Evolutionary conservation across 441 rosid genomes (phyloP).

Genomic region (Adansonia madagascariensis): DNA sequence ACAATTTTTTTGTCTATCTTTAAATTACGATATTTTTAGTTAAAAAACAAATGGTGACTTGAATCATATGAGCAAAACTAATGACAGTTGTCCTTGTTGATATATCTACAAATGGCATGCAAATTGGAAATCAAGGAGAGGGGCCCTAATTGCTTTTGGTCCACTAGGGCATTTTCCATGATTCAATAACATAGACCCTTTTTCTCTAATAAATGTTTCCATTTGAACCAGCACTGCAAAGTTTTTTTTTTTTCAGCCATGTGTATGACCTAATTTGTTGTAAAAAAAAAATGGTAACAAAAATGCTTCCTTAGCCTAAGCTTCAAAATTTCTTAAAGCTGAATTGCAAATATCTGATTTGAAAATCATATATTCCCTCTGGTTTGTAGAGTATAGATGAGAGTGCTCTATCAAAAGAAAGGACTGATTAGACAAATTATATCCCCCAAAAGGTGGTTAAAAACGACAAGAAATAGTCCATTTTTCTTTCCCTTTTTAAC

Average conservation of each 20-base stretch:
- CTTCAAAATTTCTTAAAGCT: too few species aligned
- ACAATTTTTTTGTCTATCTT: too few species aligned
- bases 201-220: background rate
- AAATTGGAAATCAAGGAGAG: background rate
- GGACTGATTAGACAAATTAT: background rate
- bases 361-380: background rate
- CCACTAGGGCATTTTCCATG: background rate
- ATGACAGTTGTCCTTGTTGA: background rate
- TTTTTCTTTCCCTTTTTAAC: background rate
- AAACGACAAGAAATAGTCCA: background rate
- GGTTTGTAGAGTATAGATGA: background rate
- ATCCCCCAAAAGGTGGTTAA: background rate
- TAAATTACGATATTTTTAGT: too few species aligned
- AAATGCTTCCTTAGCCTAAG: background rate
- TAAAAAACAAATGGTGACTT: too few species aligned
- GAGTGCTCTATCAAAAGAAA: background rate
- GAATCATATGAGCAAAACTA: too few species aligned
- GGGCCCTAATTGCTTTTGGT: background rate
- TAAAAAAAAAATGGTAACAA: slow-evolving; percentile 4
- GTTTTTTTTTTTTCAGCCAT: too few species aligned
- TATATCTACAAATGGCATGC: background rate
- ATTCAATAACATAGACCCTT: too few species aligned
- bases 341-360: background rate
- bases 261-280: background rate
- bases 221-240: background rate